These are phyloP conservation scores for Bruguiera sexangula DNA, from an alignment of 345 rosid genomes.

Conservation along the genomic window DNA sequence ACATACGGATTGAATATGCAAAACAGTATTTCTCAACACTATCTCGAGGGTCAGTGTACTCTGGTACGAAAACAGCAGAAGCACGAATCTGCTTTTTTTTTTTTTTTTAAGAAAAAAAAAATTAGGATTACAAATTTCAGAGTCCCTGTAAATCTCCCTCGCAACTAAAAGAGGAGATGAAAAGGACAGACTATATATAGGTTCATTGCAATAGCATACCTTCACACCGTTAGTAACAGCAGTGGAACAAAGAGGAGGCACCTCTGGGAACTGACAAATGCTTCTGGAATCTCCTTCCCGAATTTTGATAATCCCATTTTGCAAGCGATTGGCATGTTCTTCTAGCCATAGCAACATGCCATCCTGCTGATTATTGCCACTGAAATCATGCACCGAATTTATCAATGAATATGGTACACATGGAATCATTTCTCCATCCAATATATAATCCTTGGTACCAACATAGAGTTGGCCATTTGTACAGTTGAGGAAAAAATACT, in stretches of 20 bases:
- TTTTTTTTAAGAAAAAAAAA: too few species aligned
- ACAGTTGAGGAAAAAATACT: slow-evolving; percentile 78
- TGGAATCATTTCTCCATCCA: slow-evolving; percentile 57
- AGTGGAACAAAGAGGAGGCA: slow-evolving; percentile 67
- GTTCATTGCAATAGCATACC: slow-evolving; percentile 34
- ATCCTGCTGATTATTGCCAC: slow-evolving; percentile 55
- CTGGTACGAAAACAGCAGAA: slow-evolving; percentile 79
- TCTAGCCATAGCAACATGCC: slow-evolving; percentile 90
- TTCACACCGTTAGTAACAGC: slow-evolving; percentile 72
- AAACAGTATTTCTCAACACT: slow-evolving; percentile 35
- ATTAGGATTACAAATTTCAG: neutral
- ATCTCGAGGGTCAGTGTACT: slow-evolving; percentile 37
- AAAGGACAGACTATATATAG: neutral
- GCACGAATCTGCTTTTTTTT: slow-evolving; percentile 52
- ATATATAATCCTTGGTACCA: slow-evolving; percentile 44
- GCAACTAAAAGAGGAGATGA: too few species aligned
- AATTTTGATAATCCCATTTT: slow-evolving; percentile 53
- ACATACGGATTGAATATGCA: slow-evolving; percentile 82
- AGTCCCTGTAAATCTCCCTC: too few species aligned
- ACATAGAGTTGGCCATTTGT: slow-evolving; percentile 62
- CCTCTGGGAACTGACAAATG: slow-evolving; percentile 72
- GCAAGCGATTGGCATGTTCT: slow-evolving; percentile 67
- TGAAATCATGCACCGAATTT: slow-evolving; percentile 43
- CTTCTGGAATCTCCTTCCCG: slow-evolving; percentile 34
- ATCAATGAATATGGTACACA: slow-evolving; percentile 72